A percentile compares a stretch with the other conserved stretches of the same genome.
Conservation (phyloP, 2,329 filamentous ascomycete species). For the Grosmannia huntii region DNA sequence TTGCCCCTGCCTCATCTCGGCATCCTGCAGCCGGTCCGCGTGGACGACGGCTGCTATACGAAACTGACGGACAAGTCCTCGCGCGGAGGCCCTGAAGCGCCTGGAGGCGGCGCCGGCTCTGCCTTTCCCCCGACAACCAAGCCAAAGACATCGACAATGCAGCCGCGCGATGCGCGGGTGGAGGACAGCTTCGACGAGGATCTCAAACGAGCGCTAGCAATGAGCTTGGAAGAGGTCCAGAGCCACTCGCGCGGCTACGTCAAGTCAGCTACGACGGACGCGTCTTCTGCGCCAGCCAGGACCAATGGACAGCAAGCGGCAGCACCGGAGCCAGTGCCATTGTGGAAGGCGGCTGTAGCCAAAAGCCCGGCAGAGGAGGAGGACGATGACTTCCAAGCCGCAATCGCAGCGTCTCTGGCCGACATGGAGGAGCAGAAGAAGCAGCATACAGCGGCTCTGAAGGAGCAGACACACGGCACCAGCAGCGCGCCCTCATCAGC, state of each 20-base stretch:
- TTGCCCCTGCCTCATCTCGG: slow-evolving; percentile 84
- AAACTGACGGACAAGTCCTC: slow-evolving; percentile 71
- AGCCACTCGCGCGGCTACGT: slow-evolving; percentile 62
- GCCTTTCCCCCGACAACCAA: slow-evolving; percentile 30
- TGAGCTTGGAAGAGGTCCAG: slow-evolving; percentile 92
- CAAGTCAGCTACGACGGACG: slow-evolving; percentile 29
- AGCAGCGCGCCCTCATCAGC: slow-evolving; percentile 33
- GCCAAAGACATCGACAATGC: slow-evolving; percentile 58
- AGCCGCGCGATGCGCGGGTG: slow-evolving; percentile 76
- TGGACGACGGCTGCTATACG: slow-evolving; percentile 90
- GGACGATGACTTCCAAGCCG: slow-evolving; percentile 84
- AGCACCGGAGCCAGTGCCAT: neutral
- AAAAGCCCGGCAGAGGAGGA: slow-evolving; percentile 29
- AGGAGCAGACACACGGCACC: slow-evolving; percentile 55
- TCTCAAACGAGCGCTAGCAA: slow-evolving; percentile 80
- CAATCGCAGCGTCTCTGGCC: slow-evolving; percentile 84
- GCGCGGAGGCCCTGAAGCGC: slow-evolving; percentile 18
- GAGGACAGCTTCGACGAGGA: slow-evolving; percentile 93
- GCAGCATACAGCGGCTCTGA: slow-evolving; percentile 70
- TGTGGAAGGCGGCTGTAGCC: slow-evolving; percentile 4
- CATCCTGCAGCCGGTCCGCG: slow-evolving; percentile 79
- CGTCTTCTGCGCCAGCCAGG: slow-evolving; percentile 10
- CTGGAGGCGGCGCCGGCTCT: slow-evolving; percentile 27
- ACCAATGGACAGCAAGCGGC: slow-evolving; percentile 22
- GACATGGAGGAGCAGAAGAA: slow-evolving; percentile 99